Conservation (phyloP, 2,329 filamentous ascomycete genomes). For the Calonectria ilicicola region DNA sequence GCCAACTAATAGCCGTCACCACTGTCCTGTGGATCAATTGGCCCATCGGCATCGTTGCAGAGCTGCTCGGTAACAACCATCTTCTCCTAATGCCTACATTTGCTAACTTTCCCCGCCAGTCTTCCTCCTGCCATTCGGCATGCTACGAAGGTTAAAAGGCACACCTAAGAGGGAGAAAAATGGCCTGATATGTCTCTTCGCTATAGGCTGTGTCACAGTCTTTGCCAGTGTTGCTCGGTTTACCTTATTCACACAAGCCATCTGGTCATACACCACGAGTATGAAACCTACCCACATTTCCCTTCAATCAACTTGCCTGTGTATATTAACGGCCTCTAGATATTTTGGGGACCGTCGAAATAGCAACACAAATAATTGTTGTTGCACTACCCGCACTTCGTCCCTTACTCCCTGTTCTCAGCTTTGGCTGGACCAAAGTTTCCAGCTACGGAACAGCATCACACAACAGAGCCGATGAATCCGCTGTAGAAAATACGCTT, state of each 20-base stretch:
- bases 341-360: not conserved
- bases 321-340: not conserved
- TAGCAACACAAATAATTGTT: slow-evolving; percentile 7
- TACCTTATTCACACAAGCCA: not conserved
- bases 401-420: not conserved
- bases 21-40: not conserved
- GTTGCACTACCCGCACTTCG: not conserved
- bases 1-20: not conserved
- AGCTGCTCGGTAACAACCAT: not conserved
- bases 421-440: not conserved
- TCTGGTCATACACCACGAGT: not conserved
- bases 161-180: not conserved
- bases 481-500: not conserved
- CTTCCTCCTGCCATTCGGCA: not conserved
- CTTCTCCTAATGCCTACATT: not conserved
- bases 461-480: not conserved
- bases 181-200: not conserved
- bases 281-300: not conserved
- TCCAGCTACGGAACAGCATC: not conserved
- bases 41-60: not conserved
- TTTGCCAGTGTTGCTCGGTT: slow-evolving; percentile 1
- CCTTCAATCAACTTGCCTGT: not conserved
- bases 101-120: not conserved
- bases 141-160: not conserved
- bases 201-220: not conserved